Base-by-base conservation (phyloP, 2,329 filamentous ascomycete genomes). In the Phialocephala subalpina region DNA sequence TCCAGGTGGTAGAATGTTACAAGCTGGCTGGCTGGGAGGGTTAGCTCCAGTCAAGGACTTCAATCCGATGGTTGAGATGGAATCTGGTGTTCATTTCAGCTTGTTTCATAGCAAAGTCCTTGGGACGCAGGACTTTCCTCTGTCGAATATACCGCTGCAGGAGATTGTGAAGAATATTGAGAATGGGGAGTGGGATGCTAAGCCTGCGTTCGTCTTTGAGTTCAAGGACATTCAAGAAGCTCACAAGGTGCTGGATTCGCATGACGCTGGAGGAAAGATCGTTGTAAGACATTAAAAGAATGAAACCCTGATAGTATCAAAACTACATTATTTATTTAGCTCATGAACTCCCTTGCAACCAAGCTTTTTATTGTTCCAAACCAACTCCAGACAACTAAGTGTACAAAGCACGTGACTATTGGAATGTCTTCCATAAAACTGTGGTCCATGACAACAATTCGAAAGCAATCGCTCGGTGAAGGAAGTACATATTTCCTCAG, bases 1-100 rank as follows among this genome's bases (percentile, higher is more conserved):
- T 18, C 60, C 73, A 6, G 78, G 79, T 2, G 80, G 80, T 0
- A 67, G 78, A 14, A 76, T 82, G 59, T 73, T 76, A 40, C 77
- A 78, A 61, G 77, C 79, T 11, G 77, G 81, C 6, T 80, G 77
- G 73, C 66, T 82, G 1, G 80, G 80, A n/a, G 80, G 80, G 0
- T 62, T 82, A 25, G 78, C 69, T 1, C 80, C 80, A 0, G 71
- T 82, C 11, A 58, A 66, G 14, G 58, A 67, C 33, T 67, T 67
- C 20, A 67, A 67, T 47, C 62, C 65, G 5, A 59, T 67, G 25
- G 49, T 62, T 1, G 25, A 67, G 27, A 67, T 67, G 65, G 60
- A 62, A n/a, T 57, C 55, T 16, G 66, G 66, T 3, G 66, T 68
- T 11, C 63, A 68, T 38, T 68, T 68, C n/a, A 68, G 63, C 42